Evolutionary conservation across 2,329 filamentous ascomycete genomes (phyloP).

Genomic region (Neonectria punicea): DNA sequence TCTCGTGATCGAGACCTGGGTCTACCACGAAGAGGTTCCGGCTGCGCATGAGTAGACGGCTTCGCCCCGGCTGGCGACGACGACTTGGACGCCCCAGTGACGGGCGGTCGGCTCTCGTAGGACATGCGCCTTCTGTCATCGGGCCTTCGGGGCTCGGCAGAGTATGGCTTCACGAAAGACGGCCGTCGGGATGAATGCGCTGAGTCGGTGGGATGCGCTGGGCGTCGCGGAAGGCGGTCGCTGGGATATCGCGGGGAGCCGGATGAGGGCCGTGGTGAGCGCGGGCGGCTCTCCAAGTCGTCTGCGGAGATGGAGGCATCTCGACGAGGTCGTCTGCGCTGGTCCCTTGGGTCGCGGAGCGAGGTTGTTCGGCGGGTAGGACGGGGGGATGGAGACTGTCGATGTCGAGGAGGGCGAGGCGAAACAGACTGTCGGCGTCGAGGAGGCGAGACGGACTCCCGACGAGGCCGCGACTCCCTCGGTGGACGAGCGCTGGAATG

Average conservation of each 20-base stretch:
- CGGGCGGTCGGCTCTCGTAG: conserved; percentile 23
- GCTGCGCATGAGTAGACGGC: conserved; percentile 17
- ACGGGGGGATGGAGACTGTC: conserved; percentile 30
- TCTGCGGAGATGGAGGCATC: conserved; percentile 40
- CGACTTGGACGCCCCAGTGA: conserved; percentile 4
- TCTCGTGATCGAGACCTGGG: conserved; percentile 28
- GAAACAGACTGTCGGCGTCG: conserved; percentile 32
- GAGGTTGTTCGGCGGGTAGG: background rate
- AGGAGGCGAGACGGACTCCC: conserved; percentile 33
- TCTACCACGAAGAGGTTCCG: conserved; percentile 27
- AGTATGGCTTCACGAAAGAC: conserved; percentile 27
- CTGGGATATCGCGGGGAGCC: conserved; percentile 21
- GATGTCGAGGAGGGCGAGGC: conserved; percentile 7
- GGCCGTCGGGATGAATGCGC: conserved; percentile 21
- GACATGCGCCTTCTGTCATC: conserved; percentile 27
- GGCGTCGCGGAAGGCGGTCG: conserved; percentile 13
- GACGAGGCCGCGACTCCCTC: conserved; percentile 17
- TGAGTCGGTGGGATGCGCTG: conserved; percentile 5
- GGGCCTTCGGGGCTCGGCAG: conserved; percentile 28
- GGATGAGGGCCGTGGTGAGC: conserved; percentile 24
- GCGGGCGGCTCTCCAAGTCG: conserved; percentile 30
- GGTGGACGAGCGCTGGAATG: conserved; percentile 7
- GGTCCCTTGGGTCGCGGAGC: conserved; percentile 2
- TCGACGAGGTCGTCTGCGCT: conserved; percentile 31
- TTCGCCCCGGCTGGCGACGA: conserved; percentile 26